Evolutionary conservation across 129 eudicot species (phyloP), one percentile per base, ranked within the genome.

Genomic region (Tanacetum coccineum): DNA sequence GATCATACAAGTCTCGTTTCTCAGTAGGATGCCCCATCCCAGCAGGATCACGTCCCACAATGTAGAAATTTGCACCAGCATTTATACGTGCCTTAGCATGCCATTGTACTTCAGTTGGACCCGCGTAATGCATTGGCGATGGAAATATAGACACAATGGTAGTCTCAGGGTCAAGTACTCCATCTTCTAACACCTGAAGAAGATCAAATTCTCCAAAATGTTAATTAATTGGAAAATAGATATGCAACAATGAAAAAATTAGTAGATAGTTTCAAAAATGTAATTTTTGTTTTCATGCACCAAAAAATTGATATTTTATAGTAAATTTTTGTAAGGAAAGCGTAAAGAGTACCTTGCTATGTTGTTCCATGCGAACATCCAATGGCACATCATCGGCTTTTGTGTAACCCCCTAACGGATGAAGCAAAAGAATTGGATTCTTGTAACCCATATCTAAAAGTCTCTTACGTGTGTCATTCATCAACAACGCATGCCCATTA

Each of bases 91-190:
- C 94, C 79, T 87, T 91, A 12, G 97, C 97, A 72, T 91, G 97
- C 97, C 97, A 87, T 52, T 91, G 97, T 46, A 91, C 97, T 85
- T 91, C 97, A 6, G 96, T 91, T 36, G 96, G 96, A 5, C 97
- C 97, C 8, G 96, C 97, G 40, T 91, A 91, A 77, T 87, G 97
- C 97, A 91, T 91, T 45, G 96, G 97, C 3, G 96, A 91, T 25
- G 97, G 97, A 68, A 91, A 91, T 79, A 91, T 91, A 56, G 97
- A 73, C 26, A 91, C 97, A 8, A 91, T 79, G 0, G 97, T 91
- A 49, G 97, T 91, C 80, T 81, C 81, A 0, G 97, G 97, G 76
- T 91, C 97, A 73, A 91, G 97, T 62, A 91, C 87, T 20, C 94
- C 96, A 66, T 87, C 96, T 81, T 87, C 96, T 55, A 91, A 83